Evolutionary conservation across 352 stramenopile species (phyloP).

Genomic region (Phytopythium cucurbitacearum): DNA sequence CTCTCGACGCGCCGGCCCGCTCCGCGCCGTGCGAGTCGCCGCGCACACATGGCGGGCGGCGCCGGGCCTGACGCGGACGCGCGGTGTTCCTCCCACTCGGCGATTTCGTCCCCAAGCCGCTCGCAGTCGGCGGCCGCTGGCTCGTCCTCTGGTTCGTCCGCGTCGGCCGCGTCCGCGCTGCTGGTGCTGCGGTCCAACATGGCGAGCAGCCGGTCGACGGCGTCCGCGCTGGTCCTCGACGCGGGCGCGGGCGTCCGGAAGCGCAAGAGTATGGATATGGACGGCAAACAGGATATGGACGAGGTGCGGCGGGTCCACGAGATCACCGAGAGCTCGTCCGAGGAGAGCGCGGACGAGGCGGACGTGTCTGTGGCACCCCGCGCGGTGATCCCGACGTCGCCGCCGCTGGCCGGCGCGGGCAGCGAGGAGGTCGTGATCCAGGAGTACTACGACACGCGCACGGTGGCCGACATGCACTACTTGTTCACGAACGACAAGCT

Average conservation of each 20-base stretch:
- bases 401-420: background rate
- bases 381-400: slow-evolving; percentile 4
- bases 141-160: too few relatives aligned
- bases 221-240: too few relatives aligned
- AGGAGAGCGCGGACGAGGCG: slow-evolving; percentile 22
- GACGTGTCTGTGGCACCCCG: slow-evolving; percentile 4
- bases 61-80: background rate
- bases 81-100: background rate
- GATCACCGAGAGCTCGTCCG: slow-evolving; percentile 34
- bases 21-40: too few relatives aligned
- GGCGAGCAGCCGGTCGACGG: too few relatives aligned
- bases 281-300: background rate
- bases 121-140: background rate
- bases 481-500: slow-evolving; percentile 66
- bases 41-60: too few relatives aligned
- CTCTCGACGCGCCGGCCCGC: too few relatives aligned
- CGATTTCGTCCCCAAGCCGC: background rate
- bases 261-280: background rate
- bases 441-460: slow-evolving; percentile 25
- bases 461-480: slow-evolving; percentile 49
- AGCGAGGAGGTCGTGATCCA: slow-evolving; percentile 11
- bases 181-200: slow-evolving; percentile 3
- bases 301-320: slow-evolving; percentile 19
- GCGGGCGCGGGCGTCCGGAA: background rate
- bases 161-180: slow-evolving; percentile 4